Base-by-base conservation (phyloP, 768 basidiomycete species). In the Boletus sensibilis region DNA sequence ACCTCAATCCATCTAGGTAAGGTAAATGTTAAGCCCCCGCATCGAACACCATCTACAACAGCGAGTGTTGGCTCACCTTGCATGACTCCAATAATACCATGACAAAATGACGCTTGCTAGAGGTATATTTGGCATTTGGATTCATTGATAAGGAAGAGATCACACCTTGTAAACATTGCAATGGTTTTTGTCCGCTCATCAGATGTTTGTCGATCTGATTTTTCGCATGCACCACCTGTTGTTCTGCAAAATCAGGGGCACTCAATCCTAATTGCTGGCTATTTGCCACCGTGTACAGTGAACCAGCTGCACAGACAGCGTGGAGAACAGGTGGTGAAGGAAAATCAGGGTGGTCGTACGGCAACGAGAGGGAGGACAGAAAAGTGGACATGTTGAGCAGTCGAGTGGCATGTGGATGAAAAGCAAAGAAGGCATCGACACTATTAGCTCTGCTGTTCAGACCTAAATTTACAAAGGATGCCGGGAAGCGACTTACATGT, bases 261-360 rank as follows among this genome's bases (percentile, higher is more conserved):
- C 31, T 39, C 38, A 18, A 35, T 31, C 45, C 55, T 16, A 52
- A 37, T 16, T 59, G 53, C 21, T 57, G 62, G 48, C 55, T 55
- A 27, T 43, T 82, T 4, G 83, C 85, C 16, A 85, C 83, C 1
- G 88, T 91, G 61, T 91, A 92, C 21, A 87, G 73, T 55, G 89
- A 86, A 16, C 88, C 86, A 35, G 87, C 77, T 2, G 90, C 92
- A 70, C 91, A 92, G 48, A 95, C 89, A n/a, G 90, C 90, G 66
- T 95, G 92, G 0, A 95, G 79, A 39, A 93, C 72, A 10, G 86
- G 79, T 7, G 80, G 67, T 33, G 80, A 78, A 9, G 93, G 93
- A 64, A 92, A 95, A 54, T 85, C 82, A 5, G 84, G 80, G 60
- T 91, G 87, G 23, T 76, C 79, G 0, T 87, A 86, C 1, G 88